Percentiles rank a stretch among this genome's conserved stretches.
phyloP scores from a whole-genome alignment of 164 flowering plant genomes.

The Houttuynia cordata region DNA sequence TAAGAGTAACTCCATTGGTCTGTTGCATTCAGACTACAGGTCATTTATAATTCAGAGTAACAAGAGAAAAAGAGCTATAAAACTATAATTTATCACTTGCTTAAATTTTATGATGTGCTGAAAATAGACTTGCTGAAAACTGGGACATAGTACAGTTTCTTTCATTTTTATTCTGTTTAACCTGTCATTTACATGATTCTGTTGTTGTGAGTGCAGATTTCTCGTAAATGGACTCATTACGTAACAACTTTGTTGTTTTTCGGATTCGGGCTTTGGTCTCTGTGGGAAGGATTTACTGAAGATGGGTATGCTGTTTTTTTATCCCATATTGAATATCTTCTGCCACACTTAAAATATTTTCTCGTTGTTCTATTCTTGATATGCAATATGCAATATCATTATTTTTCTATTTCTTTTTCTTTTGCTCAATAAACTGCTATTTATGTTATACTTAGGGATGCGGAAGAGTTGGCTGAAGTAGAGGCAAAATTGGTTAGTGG shows the following conservation, averaged over 20 bases:
- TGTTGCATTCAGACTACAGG: neutral
- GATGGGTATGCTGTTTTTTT: constrained; percentile 37
- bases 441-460: constrained; percentile 32
- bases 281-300: constrained; percentile 76
- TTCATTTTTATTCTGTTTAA: neutral
- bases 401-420: neutral
- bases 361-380: neutral
- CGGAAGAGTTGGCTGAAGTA: constrained; percentile 84
- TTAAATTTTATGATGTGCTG: neutral
- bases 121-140: too few species aligned
- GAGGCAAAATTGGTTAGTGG: constrained; percentile 77
- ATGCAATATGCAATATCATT: constrained; percentile 1
- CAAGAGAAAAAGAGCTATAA: neutral
- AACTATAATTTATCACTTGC: neutral
- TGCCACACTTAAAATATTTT: neutral
- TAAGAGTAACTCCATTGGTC: too few species aligned
- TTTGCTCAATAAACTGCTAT: neutral
- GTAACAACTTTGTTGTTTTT: constrained; percentile 79
- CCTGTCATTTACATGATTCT: too few species aligned
- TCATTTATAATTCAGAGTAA: neutral
- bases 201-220: constrained; percentile 33
- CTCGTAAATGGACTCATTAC: constrained; percentile 89
- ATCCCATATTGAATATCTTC: neutral
- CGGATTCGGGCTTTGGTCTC: constrained; percentile 88
- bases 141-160: neutral